Conservation (phyloP, 2,329 filamentous ascomycete genomes). For the Sarocladium brachiariae region DNA sequence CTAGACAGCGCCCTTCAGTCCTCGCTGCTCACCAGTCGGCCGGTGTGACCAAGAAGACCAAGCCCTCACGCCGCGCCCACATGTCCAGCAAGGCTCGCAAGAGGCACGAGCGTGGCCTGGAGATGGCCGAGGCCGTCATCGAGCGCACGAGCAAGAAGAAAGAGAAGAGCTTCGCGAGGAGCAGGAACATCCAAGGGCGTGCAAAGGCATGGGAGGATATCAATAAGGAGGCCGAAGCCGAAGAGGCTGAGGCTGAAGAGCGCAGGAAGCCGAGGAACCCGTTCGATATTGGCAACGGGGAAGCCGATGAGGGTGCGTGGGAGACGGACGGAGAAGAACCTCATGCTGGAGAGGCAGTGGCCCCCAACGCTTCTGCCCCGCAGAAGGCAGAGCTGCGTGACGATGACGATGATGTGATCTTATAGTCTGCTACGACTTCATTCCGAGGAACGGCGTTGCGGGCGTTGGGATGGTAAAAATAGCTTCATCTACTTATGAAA, state of each 20-base stretch:
- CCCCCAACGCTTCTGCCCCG: constrained; percentile 12
- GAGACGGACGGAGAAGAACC: constrained; percentile 13
- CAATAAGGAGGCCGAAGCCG: constrained; percentile 35
- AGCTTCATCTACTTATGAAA: neutral
- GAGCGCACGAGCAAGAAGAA: constrained; percentile 53
- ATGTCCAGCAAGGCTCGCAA: constrained; percentile 48
- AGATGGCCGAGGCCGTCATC: constrained; percentile 52
- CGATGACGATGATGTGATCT: constrained; percentile 22
- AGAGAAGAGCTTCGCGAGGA: constrained; percentile 45
- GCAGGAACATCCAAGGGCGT: constrained; percentile 39
- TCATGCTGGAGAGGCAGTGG: neutral
- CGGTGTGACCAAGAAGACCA: constrained; percentile 63
- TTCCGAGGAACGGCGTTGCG: constrained; percentile 10
- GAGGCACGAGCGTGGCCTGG: constrained; percentile 50
- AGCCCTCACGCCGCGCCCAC: constrained; percentile 45
- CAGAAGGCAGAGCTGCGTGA: constrained; percentile 11
- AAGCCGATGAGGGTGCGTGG: constrained; percentile 14
- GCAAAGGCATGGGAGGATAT: constrained; percentile 53
- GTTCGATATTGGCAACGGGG: constrained; percentile 27
- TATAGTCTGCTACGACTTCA: constrained; percentile 23
- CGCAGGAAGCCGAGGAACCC: constrained; percentile 18
- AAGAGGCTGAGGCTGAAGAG: constrained; percentile 16
- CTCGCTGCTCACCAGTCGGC: constrained; percentile 60
- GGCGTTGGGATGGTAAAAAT: constrained; percentile 23
- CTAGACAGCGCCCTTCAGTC: constrained; percentile 51